Evolutionary conservation across 176 grass and related monocot genomes (phyloP), one percentile per base, ranked within the genome.

Genomic region (Urochloa ruziziensis): DNA sequence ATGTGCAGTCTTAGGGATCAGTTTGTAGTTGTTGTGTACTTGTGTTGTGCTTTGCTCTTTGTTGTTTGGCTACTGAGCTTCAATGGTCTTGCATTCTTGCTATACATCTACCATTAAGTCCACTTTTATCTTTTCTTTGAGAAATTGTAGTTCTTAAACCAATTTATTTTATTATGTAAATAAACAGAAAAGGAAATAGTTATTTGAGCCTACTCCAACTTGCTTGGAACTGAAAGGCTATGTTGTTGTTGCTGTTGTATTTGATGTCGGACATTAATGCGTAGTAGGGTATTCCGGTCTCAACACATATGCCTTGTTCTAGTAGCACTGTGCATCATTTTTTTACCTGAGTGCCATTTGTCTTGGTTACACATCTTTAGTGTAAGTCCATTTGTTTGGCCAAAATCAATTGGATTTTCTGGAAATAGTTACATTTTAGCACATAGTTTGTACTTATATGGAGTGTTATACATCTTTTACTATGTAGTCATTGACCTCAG

Each of bases 321-420:
- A 86, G 32, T 23, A 74, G 29, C 36, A 74, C 37, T 74, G 47
- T 3, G 11, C 11, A 43, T 70, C 34, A 7, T 32, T 43, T 80
- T 65, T 35, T 49, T 28, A 51, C 21, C 0, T 35, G 61, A 43
- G 7, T 54, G 24, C 17, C 32, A 79, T 29, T 23, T 33, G 25
- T 44, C 9, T 68, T 69, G 61, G 25, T 77, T 54, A 33, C n/a
- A 77, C 25, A 65, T 75, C 11, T 76, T 62, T 42, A 52, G 7
- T 70, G 47, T 35, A 85, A 63, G 12, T 30, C 82, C 77, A 70
- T 81, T 63, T 49, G 15, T 63, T 61, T 84, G 40, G 19, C 52
- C 23, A 54, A 23, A 42, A 13, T 78, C 35, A 51, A 78, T 61
- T 34, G 32, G 48, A 27, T 77, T 80, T 49, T 85, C 21, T 56